phyloP scores from a whole-genome alignment of 306 rosid species.

The Fragaria iinumae region DNA sequence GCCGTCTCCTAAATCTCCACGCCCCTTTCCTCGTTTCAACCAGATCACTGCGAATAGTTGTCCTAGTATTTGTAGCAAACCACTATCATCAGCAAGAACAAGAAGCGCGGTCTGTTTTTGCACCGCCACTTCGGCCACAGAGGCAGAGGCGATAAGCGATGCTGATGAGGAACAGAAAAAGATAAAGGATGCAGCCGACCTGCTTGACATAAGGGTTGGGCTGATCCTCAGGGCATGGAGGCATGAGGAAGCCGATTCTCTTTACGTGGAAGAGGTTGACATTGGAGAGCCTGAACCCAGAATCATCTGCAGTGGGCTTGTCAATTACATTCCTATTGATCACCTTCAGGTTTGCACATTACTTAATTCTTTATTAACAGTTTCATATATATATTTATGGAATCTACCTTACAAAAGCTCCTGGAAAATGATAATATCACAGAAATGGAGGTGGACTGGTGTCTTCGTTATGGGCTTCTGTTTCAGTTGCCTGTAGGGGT shows the following conservation, averaged over 20 bases:
- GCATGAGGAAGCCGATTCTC: conserved; percentile 89
- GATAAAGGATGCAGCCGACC: conserved; percentile 58
- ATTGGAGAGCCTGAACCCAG: conserved; percentile 84
- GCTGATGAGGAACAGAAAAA: conserved; percentile 11
- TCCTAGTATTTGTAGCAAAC: background rate
- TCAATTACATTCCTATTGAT: conserved; percentile 38
- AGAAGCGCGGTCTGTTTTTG: conserved; percentile 13
- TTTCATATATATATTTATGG: background rate
- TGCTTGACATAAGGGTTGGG: conserved; percentile 91
- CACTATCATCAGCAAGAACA: background rate
- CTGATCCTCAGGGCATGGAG: conserved; percentile 69
- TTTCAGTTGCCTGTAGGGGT: background rate
- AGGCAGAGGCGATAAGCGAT: background rate
- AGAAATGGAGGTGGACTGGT: background rate
- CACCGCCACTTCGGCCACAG: conserved; percentile 13
- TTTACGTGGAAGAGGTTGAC: conserved; percentile 86
- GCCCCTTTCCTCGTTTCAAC: background rate
- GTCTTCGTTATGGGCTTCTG: background rate
- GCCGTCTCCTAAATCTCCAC: background rate
- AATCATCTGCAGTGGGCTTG: conserved; percentile 89
- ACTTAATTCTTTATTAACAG: background rate
- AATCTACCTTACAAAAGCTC: background rate
- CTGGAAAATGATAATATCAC: background rate
- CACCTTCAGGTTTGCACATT: conserved; percentile 16
- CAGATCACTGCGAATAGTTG: background rate